Evolutionary conservation across 768 basidiomycete species (phyloP).

Genomic region (Calocybe cyanea): DNA sequence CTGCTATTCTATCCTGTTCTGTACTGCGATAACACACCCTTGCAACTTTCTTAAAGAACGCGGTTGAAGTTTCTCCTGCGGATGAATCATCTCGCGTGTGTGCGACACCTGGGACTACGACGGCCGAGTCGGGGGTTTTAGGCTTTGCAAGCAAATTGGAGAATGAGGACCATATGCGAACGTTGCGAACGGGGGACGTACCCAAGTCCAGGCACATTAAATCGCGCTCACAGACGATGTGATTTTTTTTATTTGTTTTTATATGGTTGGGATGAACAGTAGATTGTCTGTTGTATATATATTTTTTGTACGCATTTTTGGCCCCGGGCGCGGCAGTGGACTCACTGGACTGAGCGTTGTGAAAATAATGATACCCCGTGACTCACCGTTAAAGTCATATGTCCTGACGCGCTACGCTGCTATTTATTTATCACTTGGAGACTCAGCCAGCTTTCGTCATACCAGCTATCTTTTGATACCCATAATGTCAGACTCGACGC

Average conservation of each 20-base stretch:
- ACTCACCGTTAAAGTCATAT: not conserved
- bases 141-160: not conserved
- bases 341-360: no score
- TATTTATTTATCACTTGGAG: no score
- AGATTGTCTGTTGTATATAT: no score
- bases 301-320: no score
- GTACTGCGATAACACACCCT: no score
- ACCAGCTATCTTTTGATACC: not conserved
- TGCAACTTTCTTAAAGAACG: not conserved
- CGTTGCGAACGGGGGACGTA: no score
- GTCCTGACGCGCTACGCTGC: not conserved
- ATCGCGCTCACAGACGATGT: not conserved
- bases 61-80: constrained; percentile 19
- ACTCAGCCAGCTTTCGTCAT: no score
- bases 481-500: constrained; percentile 14
- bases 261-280: no score
- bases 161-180: not conserved
- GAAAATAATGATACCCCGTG: no score
- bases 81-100: constrained; percentile 19
- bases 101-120: constrained; percentile 14
- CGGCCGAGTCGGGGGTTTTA: constrained; percentile 2
- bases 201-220: no score
- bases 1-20: not conserved
- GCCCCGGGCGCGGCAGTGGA: no score
- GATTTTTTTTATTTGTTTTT: no score